Percentiles rank a stretch among this genome's conserved stretches.
phyloP scores from a whole-genome alignment of 805 yeast genomes.

The Saccharomyces eubayanus region DNA sequence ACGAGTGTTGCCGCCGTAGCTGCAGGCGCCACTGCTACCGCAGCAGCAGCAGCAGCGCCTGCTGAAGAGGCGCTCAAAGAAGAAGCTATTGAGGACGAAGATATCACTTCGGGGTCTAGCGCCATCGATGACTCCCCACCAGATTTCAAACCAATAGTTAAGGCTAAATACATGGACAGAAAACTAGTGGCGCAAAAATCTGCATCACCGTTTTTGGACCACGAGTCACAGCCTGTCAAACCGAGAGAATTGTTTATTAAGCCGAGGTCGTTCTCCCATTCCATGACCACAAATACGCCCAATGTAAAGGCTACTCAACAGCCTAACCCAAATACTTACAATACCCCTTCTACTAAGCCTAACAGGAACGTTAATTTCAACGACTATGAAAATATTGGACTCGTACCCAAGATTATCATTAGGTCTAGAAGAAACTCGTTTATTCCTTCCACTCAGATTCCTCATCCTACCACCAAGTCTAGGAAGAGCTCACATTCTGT shows the following conservation, averaged over 20 bases:
- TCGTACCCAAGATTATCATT: constrained; percentile 30
- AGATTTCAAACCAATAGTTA: not conserved
- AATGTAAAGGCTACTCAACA: constrained; percentile 2
- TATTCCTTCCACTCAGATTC: constrained; percentile 7
- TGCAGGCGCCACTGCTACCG: not conserved
- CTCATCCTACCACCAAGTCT: constrained; percentile 11
- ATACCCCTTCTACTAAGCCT: not conserved
- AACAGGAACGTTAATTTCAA: not conserved
- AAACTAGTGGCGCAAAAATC: not conserved
- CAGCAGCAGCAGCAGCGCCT: not conserved
- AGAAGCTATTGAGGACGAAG: constrained; percentile 6
- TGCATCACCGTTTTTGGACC: not conserved
- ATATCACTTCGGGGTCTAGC: not conserved
- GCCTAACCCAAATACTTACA: not conserved
- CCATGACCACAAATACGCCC: constrained; percentile 2
- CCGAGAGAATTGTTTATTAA: constrained; percentile 6
- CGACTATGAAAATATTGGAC: constrained; percentile 27
- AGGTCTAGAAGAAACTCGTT: constrained; percentile 29
- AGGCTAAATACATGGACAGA: not conserved
- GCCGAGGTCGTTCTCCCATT: constrained; percentile 27
- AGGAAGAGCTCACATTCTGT: constrained; percentile 29
- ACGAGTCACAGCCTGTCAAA: not conserved
- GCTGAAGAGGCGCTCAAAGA: not conserved
- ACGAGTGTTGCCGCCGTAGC: not conserved
- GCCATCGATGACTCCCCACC: not conserved